Percentiles rank a stretch among this genome's conserved stretches.
Conservation (phyloP, 179 eudicot species). For the Patellifolia procumbens region DNA sequence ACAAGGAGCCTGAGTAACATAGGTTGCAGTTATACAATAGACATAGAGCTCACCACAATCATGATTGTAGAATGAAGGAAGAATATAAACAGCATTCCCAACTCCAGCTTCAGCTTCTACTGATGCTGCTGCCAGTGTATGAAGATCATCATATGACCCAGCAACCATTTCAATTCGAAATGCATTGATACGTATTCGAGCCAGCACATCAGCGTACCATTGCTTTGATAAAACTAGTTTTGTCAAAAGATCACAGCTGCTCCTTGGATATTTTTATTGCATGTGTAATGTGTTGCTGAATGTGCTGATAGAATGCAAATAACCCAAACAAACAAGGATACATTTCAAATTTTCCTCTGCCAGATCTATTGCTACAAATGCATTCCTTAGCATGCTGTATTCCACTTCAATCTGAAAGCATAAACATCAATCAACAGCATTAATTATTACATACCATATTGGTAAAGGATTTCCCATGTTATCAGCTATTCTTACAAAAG, state of each 20-base stretch:
- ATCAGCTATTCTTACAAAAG: no score
- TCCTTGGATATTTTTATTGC: not conserved
- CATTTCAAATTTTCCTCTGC: conserved; percentile 52
- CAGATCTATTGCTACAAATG: conserved; percentile 48
- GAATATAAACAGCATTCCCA: conserved; percentile 93
- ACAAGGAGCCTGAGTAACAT: not conserved
- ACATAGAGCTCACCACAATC: conserved; percentile 72
- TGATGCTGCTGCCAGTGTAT: conserved; percentile 65
- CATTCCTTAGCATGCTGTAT: conserved; percentile 56
- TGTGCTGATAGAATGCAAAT: not conserved
- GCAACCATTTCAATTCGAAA: conserved; percentile 84
- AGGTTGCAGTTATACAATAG: not conserved
- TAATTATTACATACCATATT: not conserved
- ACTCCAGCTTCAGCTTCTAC: conserved; percentile 83
- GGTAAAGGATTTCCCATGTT: no score
- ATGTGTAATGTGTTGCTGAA: not conserved
- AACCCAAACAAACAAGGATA: conserved; percentile 51
- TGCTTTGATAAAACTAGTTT: conserved; percentile 70
- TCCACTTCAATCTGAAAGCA: conserved; percentile 72
- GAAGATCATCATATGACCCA: conserved; percentile 72
- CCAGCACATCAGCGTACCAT: conserved; percentile 79
- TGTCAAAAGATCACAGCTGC: conserved; percentile 43
- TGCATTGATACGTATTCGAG: conserved; percentile 85
- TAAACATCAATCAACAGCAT: not conserved
- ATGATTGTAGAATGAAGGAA: conserved; percentile 92